Evolutionary conservation across 2,329 filamentous ascomycete genomes (phyloP), one percentile per base, ranked within the genome.

Genomic region (Ophiocordyceps camponoti-leonardi): DNA sequence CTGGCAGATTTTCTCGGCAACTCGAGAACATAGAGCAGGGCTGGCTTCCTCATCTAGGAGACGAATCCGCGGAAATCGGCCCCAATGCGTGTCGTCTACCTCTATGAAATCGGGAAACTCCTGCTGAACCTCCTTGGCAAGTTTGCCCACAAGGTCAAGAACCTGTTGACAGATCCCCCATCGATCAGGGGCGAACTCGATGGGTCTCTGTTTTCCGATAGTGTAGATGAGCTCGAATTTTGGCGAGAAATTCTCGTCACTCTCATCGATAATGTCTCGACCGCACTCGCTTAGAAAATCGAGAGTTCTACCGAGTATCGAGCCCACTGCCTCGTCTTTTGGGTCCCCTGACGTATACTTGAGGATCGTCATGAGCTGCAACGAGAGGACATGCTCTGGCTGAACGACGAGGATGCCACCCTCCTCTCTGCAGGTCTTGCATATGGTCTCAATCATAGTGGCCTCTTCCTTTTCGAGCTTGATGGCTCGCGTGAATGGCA

Each of bases 141-240:
- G 49, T 0, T 49, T 44, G 8, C 51, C 48, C 0, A 79, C 47
- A 0, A 75, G 41, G 0, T 56, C 54, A 0, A 83, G 56, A 0
- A 83, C 49, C 2, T 67, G 52, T 41, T 81, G 72, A 1, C 75
- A 66, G 0, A 73, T 50, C 0, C 51, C 50, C 79, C 79, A 83
- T 3, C 79, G 61, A 2, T 70, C 57, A 0, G 73, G 72, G 33
- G 66, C 65, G 14, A 68, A 60, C 14, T 80, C 71, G 0, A 78
- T 58, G 0, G 66, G 49, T 1, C 54, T 52, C 47, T 76, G 72
- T 0, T 53, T 47, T 0, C 76, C 77, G 54, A 79, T 71, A 0
- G 76, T 77, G 48, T 81, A 81, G 1, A 81, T 63, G 0, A 81
- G 55, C 53, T 81, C 75, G 28, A 75, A 77, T 33, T 69, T 71